A percentile compares a stretch with the other conserved stretches of the same genome.
Conservation (phyloP, 148 eudicot species). For the Rhododendron molle region DNA sequence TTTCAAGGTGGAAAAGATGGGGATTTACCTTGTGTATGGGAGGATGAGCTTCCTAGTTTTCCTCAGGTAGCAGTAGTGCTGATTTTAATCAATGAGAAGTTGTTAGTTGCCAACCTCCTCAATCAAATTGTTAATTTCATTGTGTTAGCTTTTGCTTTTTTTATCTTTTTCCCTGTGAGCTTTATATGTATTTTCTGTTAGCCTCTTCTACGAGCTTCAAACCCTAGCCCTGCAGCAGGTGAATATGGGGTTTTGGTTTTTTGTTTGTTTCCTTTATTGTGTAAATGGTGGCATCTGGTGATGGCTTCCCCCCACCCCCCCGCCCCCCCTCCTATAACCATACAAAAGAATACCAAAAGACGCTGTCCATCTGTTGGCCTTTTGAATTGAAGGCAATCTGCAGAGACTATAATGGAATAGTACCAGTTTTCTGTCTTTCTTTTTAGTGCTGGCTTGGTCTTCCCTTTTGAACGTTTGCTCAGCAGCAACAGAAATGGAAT, state of each 20-base stretch:
- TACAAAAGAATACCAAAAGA: neutral
- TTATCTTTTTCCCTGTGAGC: neutral
- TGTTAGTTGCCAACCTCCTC: neutral
- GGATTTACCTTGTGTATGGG: conserved; percentile 93
- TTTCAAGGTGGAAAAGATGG: conserved; percentile 99
- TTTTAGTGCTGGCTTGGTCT: neutral
- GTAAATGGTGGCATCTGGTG: neutral
- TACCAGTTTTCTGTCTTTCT: neutral
- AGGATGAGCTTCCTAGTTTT: conserved; percentile 76
- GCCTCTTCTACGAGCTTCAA: neutral
- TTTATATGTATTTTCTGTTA: neutral
- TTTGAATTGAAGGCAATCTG: neutral
- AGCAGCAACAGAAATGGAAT: conserved; percentile 1
- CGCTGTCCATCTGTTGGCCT: neutral
- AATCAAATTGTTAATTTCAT: neutral
- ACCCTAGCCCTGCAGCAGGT: neutral
- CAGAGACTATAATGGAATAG: neutral
- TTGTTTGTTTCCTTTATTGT: neutral
- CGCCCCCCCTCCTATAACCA: too few relatives aligned
- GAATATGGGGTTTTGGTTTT: neutral
- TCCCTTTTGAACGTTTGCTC: conserved; percentile 5
- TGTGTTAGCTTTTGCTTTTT: neutral
- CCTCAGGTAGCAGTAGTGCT: conserved; percentile 62
- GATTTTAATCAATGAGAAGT: neutral
- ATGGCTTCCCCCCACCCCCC: too few relatives aligned